Evolutionary conservation across 2,329 filamentous ascomycete genomes (phyloP).

Genomic region (Penicillium olsonii): DNA sequence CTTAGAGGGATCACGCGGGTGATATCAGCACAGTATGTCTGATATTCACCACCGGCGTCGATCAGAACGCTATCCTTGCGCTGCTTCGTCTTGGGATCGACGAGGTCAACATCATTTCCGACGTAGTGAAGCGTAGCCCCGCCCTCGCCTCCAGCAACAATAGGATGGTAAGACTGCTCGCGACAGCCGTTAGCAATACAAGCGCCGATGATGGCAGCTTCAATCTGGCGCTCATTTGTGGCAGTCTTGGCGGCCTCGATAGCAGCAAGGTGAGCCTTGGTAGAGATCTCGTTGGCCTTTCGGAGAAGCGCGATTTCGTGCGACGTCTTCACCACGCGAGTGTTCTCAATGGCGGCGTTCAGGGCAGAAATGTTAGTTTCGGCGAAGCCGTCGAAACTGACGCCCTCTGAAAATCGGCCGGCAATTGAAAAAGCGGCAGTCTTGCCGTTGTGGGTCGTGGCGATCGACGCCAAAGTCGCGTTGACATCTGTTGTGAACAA

Average conservation of each 20-base stretch:
- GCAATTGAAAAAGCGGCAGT: slow-evolving; percentile 73
- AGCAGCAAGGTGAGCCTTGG: slow-evolving; percentile 73
- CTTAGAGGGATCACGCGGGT: slow-evolving; percentile 83
- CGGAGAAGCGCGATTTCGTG: slow-evolving; percentile 83
- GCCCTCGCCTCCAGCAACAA: slow-evolving; percentile 80
- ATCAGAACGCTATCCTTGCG: slow-evolving; percentile 72
- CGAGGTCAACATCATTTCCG: slow-evolving; percentile 72
- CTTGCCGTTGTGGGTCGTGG: slow-evolving; percentile 37
- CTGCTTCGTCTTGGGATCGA: slow-evolving; percentile 44
- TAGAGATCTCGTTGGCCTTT: slow-evolving; percentile 77
- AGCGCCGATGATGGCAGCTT: slow-evolving; percentile 72
- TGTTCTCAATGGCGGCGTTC: slow-evolving; percentile 72
- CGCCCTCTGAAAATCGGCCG: slow-evolving; percentile 70
- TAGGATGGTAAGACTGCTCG: slow-evolving; percentile 82
- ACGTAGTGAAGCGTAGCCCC: slow-evolving; percentile 85
- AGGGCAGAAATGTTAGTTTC: slow-evolving; percentile 63
- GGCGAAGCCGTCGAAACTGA: slow-evolving; percentile 71
- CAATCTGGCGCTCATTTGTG: slow-evolving; percentile 77
- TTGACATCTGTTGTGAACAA: slow-evolving; percentile 73
- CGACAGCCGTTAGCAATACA: slow-evolving; percentile 74
- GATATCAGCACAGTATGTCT: slow-evolving; percentile 84
- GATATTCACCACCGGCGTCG: slow-evolving; percentile 84
- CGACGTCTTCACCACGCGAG: slow-evolving; percentile 79
- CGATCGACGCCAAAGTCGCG: slow-evolving; percentile 61
- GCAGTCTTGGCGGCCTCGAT: slow-evolving; percentile 64